Conservation (phyloP, 257 asterid genomes). For the Gynochthodes officinalis region DNA sequence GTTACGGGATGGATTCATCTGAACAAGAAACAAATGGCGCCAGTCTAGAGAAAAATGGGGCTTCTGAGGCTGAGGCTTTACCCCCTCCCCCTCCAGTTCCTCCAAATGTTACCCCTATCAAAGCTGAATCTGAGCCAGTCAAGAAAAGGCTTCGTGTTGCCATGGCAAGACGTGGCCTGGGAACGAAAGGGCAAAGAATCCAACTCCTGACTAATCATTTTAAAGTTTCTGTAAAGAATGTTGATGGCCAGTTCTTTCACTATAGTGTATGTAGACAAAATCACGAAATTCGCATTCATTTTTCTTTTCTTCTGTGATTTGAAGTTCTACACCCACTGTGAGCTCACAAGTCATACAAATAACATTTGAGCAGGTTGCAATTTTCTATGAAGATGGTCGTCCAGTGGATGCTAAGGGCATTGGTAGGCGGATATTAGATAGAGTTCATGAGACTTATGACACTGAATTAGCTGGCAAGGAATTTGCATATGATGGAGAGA, state of each 20-base stretch:
- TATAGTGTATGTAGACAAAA: constrained; percentile 61
- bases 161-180: constrained; percentile 78
- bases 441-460: constrained; percentile 69
- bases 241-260: constrained; percentile 76
- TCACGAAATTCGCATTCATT: not conserved
- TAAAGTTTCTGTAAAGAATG: constrained; percentile 61
- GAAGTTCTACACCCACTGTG: not conserved
- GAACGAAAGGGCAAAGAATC: constrained; percentile 66
- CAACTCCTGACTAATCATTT: constrained; percentile 83
- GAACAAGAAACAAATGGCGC: constrained; percentile 12
- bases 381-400: constrained; percentile 83
- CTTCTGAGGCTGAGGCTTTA: constrained; percentile 29
- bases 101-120: constrained; percentile 51
- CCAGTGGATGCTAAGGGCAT: constrained; percentile 94
- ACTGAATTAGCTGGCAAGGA: constrained; percentile 71
- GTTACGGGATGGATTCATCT: constrained; percentile 20
- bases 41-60: constrained; percentile 36
- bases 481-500: constrained; percentile 93
- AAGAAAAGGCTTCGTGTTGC: constrained; percentile 60
- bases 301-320: not conserved
- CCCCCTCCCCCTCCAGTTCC: constrained; percentile 94
- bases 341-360: not conserved
- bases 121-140: constrained; percentile 44
- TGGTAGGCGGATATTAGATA: constrained; percentile 83
- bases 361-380: constrained; percentile 60